Conservation (phyloP, 192 early-diverging fungal genomes). For the Dimargaris xerosporica region DNA sequence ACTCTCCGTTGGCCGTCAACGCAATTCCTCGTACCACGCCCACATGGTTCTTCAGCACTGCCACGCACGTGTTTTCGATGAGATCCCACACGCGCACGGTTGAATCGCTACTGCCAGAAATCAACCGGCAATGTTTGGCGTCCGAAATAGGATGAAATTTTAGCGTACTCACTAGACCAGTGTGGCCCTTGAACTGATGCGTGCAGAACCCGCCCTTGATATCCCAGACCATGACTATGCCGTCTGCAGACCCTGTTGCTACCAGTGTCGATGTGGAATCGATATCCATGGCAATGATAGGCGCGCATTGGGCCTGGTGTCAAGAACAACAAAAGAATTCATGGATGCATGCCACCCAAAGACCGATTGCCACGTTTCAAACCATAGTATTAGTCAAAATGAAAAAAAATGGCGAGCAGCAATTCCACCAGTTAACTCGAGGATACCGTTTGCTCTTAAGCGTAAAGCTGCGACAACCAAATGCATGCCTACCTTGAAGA, state of each 20-base stretch:
- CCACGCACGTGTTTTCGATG: conserved; percentile 48
- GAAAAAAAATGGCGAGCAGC: not conserved
- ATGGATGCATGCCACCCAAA: not conserved
- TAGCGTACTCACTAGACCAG: conserved; percentile 69
- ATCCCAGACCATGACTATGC: conserved; percentile 92
- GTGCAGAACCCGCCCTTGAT: conserved; percentile 83
- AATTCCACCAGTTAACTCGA: not conserved
- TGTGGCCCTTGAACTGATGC: conserved; percentile 89
- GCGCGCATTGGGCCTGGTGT: conserved; percentile 72
- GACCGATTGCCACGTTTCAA: not conserved
- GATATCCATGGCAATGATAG: conserved; percentile 83
- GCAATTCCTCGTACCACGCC: conserved; percentile 83
- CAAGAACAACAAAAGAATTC: not conserved
- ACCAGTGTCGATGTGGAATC: conserved; percentile 81
- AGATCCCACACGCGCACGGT: conserved; percentile 86
- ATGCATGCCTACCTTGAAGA: conserved; percentile 37
- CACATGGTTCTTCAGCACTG: conserved; percentile 68
- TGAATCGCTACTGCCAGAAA: conserved; percentile 85
- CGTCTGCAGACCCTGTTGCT: conserved; percentile 92
- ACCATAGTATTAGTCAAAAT: not conserved
- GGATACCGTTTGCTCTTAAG: conserved; percentile 7
- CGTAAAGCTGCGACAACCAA: conserved; percentile 12
- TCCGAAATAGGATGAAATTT: conserved; percentile 53
- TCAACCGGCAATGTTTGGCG: conserved; percentile 40
- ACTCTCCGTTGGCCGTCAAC: conserved; percentile 50